phyloP scores from a whole-genome alignment of 352 stramenopile species.

The Achlya hypogyna region DNA sequence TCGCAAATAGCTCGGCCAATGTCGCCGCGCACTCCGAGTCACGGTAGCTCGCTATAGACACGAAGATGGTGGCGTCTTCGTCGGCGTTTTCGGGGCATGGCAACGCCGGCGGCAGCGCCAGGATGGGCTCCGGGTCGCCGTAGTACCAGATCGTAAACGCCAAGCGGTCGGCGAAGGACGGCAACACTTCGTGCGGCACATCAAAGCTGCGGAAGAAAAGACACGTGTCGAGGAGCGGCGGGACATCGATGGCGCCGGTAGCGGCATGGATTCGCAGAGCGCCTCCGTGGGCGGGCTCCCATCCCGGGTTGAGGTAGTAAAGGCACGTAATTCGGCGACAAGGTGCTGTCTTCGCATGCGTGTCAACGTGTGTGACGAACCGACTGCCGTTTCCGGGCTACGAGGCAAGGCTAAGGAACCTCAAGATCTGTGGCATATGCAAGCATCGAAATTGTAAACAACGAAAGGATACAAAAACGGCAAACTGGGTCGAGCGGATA shows the following conservation, averaged over 20 bases:
- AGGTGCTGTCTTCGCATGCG: conserved; percentile 29
- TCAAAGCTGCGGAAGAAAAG: conserved; percentile 87
- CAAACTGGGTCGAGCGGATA: conserved; percentile 61
- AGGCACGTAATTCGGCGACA: conserved; percentile 69
- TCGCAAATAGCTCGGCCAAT: conserved; percentile 56
- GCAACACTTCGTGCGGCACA: conserved; percentile 87
- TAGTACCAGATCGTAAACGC: conserved; percentile 94
- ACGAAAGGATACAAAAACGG: conserved; percentile 47
- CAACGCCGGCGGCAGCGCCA: not conserved
- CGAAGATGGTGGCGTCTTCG: conserved; percentile 77
- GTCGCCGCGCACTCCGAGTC: conserved; percentile 86
- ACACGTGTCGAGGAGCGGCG: conserved; percentile 77
- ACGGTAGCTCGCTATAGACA: conserved; percentile 89
- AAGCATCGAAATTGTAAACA: not conserved
- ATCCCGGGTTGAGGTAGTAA: conserved; percentile 80
- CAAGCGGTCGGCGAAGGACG: conserved; percentile 69
- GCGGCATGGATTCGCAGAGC: conserved; percentile 58
- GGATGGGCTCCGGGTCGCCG: conserved; percentile 25
- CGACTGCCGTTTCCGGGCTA: conserved; percentile 55
- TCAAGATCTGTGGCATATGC: not conserved
- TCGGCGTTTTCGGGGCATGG: conserved; percentile 1
- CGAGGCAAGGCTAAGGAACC: not conserved
- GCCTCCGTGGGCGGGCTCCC: conserved; percentile 45
- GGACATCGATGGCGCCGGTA: conserved; percentile 41
- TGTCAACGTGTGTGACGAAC: conserved; percentile 66